phyloP scores from a whole-genome alignment of 2,329 filamentous ascomycete species.

The Endocalyx cinctus region DNA sequence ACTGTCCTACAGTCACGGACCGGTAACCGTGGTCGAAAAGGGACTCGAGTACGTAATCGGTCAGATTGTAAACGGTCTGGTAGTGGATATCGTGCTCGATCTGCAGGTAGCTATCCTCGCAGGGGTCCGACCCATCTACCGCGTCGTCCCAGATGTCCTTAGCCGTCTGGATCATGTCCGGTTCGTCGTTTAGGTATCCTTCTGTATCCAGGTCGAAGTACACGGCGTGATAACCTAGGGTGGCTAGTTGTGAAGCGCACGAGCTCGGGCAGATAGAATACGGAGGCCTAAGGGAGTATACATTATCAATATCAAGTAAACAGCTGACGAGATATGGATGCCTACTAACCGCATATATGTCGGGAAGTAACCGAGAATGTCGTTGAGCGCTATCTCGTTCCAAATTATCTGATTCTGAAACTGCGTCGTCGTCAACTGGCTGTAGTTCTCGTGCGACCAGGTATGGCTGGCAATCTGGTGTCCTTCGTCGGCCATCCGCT shows the following conservation, averaged over 20 bases:
- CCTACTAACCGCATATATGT: slow-evolving; percentile 27
- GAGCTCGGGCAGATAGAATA: slow-evolving; percentile 25
- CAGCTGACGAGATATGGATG: neutral
- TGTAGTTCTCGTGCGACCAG: slow-evolving; percentile 30
- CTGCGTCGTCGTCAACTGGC: slow-evolving; percentile 22
- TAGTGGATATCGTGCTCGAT: slow-evolving; percentile 45
- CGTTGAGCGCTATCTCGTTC: slow-evolving; percentile 30
- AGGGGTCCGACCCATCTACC: slow-evolving; percentile 24
- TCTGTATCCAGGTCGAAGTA: slow-evolving; percentile 30
- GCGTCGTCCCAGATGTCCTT: slow-evolving; percentile 34
- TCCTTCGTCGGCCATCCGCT: slow-evolving; percentile 30
- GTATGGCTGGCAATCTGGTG: slow-evolving; percentile 30
- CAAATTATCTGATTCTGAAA: slow-evolving; percentile 27
- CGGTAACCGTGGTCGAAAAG: slow-evolving; percentile 37
- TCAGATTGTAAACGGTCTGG: slow-evolving; percentile 42
- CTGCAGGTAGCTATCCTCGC: slow-evolving; percentile 24
- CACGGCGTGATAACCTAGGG: slow-evolving; percentile 25
- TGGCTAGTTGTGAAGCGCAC: slow-evolving; percentile 22
- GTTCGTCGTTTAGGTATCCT: slow-evolving; percentile 26
- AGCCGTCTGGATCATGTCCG: slow-evolving; percentile 28
- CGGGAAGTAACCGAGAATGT: slow-evolving; percentile 29
- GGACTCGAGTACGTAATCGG: slow-evolving; percentile 37
- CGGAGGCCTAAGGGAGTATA: slow-evolving; percentile 19
- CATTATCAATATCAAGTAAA: slow-evolving; percentile 5
- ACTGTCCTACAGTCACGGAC: slow-evolving; percentile 51